Conservation (phyloP, 805 yeast species). For the Kodamaea fukazawae region DNA sequence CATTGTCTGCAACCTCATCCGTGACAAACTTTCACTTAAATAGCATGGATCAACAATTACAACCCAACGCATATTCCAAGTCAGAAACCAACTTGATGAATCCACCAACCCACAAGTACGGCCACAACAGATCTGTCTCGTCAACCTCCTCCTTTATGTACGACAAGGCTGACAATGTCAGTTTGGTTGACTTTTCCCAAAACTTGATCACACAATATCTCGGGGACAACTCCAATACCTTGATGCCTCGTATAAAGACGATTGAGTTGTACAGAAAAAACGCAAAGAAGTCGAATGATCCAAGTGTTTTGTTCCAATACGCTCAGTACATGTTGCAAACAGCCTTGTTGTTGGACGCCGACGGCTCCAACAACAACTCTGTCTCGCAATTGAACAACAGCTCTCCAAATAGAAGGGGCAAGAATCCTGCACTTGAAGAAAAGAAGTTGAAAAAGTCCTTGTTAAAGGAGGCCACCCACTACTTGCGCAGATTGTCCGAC, state of each 20-base stretch:
- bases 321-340: conserved; percentile 89
- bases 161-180: conserved; percentile 30
- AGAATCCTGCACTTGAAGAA: conserved; percentile 14
- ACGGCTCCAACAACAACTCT: conserved; percentile 10
- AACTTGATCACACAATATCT: conserved; percentile 50
- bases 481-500: conserved; percentile 68
- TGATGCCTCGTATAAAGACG: conserved; percentile 77
- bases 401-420: conserved; percentile 14
- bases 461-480: conserved; percentile 72
- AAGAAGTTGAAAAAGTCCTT: conserved; percentile 47
- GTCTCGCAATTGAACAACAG: conserved; percentile 5
- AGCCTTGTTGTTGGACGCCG: conserved; percentile 58
- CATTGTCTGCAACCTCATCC: conserved; percentile 33
- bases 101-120: conserved; percentile 15
- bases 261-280: conserved; percentile 83
- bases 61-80: conserved; percentile 14
- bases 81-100: conserved; percentile 28
- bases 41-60: conserved; percentile 1
- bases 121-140: conserved; percentile 36
- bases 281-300: conserved; percentile 82
- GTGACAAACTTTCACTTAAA: conserved; percentile 33
- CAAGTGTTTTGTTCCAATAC: conserved; percentile 81
- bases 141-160: conserved; percentile 37
- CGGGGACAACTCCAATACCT: conserved; percentile 46
- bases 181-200: conserved; percentile 51